Conservation (phyloP, 306 rosid species). For the Gynostemma pentaphyllum region DNA sequence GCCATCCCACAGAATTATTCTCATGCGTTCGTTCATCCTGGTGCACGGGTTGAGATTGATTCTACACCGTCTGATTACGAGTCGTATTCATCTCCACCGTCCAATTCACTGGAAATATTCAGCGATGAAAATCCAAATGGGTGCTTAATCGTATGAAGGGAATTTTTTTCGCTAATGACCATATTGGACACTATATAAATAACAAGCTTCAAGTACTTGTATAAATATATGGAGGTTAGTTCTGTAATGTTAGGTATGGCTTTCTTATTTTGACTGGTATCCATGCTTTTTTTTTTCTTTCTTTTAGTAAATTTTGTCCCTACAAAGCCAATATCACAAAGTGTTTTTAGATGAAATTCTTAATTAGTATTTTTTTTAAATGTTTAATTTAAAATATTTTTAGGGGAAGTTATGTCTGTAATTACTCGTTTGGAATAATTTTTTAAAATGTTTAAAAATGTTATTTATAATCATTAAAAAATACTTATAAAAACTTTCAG, state of each 20-base stretch:
- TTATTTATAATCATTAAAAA: too few relatives aligned
- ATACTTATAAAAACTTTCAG: too few relatives aligned
- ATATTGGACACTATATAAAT: neutral
- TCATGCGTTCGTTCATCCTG: slow-evolving; percentile 34
- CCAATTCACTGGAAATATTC: slow-evolving; percentile 21
- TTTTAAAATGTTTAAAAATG: too few relatives aligned
- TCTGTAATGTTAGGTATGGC: neutral
- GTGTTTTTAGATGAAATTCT: neutral
- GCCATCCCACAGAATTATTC: slow-evolving; percentile 33
- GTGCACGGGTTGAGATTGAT: slow-evolving; percentile 10
- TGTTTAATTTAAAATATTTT: too few relatives aligned
- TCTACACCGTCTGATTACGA: slow-evolving; percentile 9
- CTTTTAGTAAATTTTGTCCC: neutral
- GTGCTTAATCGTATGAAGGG: slow-evolving; percentile 52
- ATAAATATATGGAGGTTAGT: neutral
- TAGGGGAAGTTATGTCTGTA: too few relatives aligned
- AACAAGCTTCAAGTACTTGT: neutral
- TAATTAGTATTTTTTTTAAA: neutral
- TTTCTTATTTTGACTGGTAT: neutral
- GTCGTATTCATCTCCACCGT: slow-evolving; percentile 17
- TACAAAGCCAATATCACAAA: neutral
- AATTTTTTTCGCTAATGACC: neutral
- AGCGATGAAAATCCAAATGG: slow-evolving; percentile 31
- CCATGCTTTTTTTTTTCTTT: neutral
- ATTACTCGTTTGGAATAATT: too few relatives aligned